phyloP scores from a whole-genome alignment of 2,329 filamentous ascomycete species.

The Phialemonium atrogriseum region DNA sequence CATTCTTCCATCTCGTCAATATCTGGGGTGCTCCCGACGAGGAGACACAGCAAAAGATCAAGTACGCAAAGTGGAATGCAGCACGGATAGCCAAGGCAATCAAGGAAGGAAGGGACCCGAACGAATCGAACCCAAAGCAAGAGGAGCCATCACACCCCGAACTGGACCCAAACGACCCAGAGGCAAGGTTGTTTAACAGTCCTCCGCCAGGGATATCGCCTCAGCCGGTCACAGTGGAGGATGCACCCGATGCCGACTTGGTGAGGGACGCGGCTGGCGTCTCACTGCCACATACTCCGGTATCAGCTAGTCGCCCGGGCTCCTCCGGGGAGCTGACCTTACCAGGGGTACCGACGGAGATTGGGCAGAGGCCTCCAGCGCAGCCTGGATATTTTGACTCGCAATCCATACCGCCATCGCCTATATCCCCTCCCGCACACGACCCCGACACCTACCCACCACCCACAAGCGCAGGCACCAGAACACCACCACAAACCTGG shows the following conservation, averaged over 20 bases:
- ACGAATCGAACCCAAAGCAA: conserved; percentile 73
- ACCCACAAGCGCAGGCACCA: conserved; percentile 11
- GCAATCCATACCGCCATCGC: conserved; percentile 14
- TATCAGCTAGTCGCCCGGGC: conserved; percentile 23
- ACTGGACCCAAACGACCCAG: conserved; percentile 57
- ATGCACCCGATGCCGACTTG: conserved; percentile 37
- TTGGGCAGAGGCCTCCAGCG: conserved; percentile 8
- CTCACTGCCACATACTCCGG: conserved; percentile 27
- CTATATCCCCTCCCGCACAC: conserved; percentile 20
- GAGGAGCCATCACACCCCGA: conserved; percentile 41
- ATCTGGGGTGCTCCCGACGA: conserved; percentile 73
- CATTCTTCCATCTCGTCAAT: conserved; percentile 80
- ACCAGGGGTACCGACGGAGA: conserved; percentile 17
- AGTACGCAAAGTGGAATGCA: conserved; percentile 95
- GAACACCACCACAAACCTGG: conserved; percentile 14
- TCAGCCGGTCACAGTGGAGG: conserved; percentile 41
- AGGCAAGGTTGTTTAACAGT: conserved; percentile 46
- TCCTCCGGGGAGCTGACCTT: conserved; percentile 18
- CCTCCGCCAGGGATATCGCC: conserved; percentile 12
- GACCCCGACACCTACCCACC: conserved; percentile 15
- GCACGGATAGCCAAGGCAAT: conserved; percentile 84
- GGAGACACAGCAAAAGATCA: conserved; percentile 79
- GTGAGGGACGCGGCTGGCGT: conserved; percentile 22
- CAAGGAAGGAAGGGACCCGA: conserved; percentile 85
- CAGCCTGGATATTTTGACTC: conserved; percentile 13